Percentiles rank a stretch among this genome's conserved stretches.
Conservation (phyloP, 2,329 filamentous ascomycete species). For the Pseudopithomyces chartarum region DNA sequence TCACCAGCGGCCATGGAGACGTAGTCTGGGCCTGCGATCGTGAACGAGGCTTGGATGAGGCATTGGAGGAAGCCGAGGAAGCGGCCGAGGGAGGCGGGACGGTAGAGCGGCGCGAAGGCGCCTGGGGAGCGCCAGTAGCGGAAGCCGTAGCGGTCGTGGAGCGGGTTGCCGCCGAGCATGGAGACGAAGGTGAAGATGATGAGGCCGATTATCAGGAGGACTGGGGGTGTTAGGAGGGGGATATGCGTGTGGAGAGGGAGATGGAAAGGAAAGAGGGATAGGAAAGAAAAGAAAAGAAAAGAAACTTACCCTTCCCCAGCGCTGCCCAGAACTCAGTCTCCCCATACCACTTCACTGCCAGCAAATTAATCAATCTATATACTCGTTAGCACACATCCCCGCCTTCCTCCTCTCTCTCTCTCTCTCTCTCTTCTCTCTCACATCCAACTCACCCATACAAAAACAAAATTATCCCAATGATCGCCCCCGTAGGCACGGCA, state of each 20-base stretch:
- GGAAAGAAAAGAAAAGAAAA: background rate
- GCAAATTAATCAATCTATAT: slow-evolving; percentile 64
- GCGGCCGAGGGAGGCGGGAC: slow-evolving; percentile 69
- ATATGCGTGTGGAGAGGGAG: background rate
- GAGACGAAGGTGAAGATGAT: slow-evolving; percentile 71
- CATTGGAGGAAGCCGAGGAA: slow-evolving; percentile 79
- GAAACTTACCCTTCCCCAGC: slow-evolving; percentile 52
- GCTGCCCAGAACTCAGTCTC: slow-evolving; percentile 74
- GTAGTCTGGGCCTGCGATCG: slow-evolving; percentile 55
- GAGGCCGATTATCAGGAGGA: slow-evolving; percentile 52
- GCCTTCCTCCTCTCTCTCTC: background rate
- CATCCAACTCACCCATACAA: slow-evolving; percentile 59
- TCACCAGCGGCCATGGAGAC: slow-evolving; percentile 56
- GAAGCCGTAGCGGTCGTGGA: slow-evolving; percentile 56
- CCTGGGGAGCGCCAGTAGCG: slow-evolving; percentile 64
- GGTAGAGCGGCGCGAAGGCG: slow-evolving; percentile 68
- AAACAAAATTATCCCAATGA: slow-evolving; percentile 65
- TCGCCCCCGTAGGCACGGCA: slow-evolving; percentile 62
- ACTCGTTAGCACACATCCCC: slow-evolving; percentile 14
- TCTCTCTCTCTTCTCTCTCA: background rate
- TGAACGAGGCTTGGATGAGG: slow-evolving; percentile 64
- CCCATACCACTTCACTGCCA: slow-evolving; percentile 59
- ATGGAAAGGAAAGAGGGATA: background rate
- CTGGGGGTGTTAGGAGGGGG: slow-evolving; percentile 13
- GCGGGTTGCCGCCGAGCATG: slow-evolving; percentile 82